Evolutionary conservation across 257 asterid genomes (phyloP), one percentile per base, ranked within the genome.

Genomic region (Fraxinus cuspidata): DNA sequence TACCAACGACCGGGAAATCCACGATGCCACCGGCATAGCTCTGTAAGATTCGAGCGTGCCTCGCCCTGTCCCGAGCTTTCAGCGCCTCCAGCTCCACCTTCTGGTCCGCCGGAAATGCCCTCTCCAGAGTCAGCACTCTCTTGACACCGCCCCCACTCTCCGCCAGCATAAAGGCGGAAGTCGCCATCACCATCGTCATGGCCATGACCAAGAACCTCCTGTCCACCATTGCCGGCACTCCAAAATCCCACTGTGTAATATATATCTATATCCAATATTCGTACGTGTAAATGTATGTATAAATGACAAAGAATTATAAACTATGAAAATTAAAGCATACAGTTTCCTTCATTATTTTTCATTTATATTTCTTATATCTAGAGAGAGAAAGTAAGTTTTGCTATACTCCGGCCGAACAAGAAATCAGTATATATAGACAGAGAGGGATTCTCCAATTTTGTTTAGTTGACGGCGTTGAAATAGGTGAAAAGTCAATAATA

Each of bases 31-130:
- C 95, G 81, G 92, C 83, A 73, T 84, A 87, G 60, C 91, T 83
- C 82, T 89, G 96, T 83, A 92, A 82, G 60, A 84, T 82, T 79
- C 97, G 90, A 78, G 88, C 87, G 85, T 94, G 98, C 80, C 98
- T 90, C 31, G 86, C 87, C 84, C 92, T 86, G 81, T 94, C 98
- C 78, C 98, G 90, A 72, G 89, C 91, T 82, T 84, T 89, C 76
- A 89, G 77, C 75, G 64, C 87, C 69, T 90, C 90, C 44, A 92
- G 71, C 81, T 90, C 93, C 83, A 85, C 86, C 47, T 75, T 80
- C 81, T 84, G 89, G 56, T 76, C 80, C 71, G 86, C 51, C 35
- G 97, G 96, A 70, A 90, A 90, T 71, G 86, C 82, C 81, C 97
- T 87, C 77, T 94, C 92, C 68, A 94, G 87, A 21, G 86, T 79